A percentile compares a stretch with the other conserved stretches of the same genome.
These are phyloP conservation scores for Rhodotorula sp. DNA, from an alignment of 1,284 basidiomycete genomes.

Conservation along the genomic window DNA sequence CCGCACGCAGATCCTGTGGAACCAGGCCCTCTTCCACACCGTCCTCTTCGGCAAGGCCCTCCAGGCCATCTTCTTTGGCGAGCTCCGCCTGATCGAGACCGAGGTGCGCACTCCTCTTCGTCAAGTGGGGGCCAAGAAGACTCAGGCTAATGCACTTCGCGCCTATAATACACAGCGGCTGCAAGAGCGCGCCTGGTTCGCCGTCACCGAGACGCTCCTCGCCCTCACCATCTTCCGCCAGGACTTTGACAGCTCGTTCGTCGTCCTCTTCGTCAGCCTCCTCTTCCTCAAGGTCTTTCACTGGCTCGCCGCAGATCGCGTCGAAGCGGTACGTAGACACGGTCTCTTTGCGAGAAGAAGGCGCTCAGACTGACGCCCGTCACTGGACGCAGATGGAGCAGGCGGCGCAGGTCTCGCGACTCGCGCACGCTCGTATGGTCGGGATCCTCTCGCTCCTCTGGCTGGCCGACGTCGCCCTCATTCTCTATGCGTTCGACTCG, in stretches of 20 bases:
- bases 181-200: constrained; percentile 95
- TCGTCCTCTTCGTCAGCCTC: constrained; percentile 85
- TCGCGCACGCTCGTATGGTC: constrained; percentile 83
- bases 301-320: constrained; percentile 90
- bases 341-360: background rate
- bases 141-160: background rate
- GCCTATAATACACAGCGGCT: constrained; percentile 63
- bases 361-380: background rate
- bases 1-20: constrained; percentile 74
- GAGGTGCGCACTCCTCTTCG: constrained; percentile 63
- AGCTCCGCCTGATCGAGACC: constrained; percentile 81
- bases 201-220: constrained; percentile 90
- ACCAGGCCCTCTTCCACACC: constrained; percentile 80
- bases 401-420: constrained; percentile 78
- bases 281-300: constrained; percentile 97
- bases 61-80: constrained; percentile 89
- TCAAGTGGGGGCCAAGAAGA: background rate
- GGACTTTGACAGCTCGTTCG: constrained; percentile 72
- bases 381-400: constrained; percentile 83
- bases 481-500: constrained; percentile 73
- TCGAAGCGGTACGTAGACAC: constrained; percentile 77
- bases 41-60: constrained; percentile 73
- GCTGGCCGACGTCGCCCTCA: constrained; percentile 69
- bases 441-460: constrained; percentile 69
- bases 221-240: constrained; percentile 92